These are phyloP conservation scores for Silene coronaria DNA, from an alignment of 179 eudicot genomes.

Conservation along the genomic window DNA sequence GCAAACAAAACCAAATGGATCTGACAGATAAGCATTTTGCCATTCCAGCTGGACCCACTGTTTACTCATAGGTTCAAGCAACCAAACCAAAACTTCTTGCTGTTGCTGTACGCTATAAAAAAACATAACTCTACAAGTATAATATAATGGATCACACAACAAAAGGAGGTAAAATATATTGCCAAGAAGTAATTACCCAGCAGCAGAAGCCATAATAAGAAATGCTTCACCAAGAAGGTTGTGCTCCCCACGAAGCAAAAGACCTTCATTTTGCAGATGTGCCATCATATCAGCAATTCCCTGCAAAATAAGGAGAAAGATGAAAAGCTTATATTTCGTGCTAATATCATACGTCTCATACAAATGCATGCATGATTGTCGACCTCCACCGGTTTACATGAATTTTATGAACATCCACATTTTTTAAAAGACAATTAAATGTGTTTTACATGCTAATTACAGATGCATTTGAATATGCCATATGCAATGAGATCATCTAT, in stretches of 20 bases:
- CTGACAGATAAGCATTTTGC: constrained; percentile 84
- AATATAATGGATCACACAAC: neutral
- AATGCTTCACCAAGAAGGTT: constrained; percentile 93
- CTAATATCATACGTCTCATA: neutral
- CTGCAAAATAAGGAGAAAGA: constrained; percentile 33
- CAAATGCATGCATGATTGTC: neutral
- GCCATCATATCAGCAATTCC: constrained; percentile 88
- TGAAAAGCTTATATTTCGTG: neutral
- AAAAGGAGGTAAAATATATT: neutral
- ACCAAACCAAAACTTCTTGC: constrained; percentile 94
- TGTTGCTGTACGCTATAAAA: constrained; percentile 75
- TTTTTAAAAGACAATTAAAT: no score
- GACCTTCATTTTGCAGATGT: constrained; percentile 76
- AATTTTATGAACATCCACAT: no score
- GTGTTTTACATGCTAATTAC: no score
- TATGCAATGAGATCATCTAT: no score
- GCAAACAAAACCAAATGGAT: constrained; percentile 72
- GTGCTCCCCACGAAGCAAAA: constrained; percentile 88
- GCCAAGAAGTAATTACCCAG: constrained; percentile 54
- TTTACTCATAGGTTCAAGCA: constrained; percentile 90
- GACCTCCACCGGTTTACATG: neutral
- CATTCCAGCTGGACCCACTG: constrained; percentile 86
- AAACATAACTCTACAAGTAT: constrained; percentile 8
- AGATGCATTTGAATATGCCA: no score
- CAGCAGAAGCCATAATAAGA: constrained; percentile 90